A percentile compares a stretch with the other conserved stretches of the same genome.
Evolutionary conservation across 495 filamentous ascomycete genomes (phyloP).

Genomic region (Daldinia concentrica): DNA sequence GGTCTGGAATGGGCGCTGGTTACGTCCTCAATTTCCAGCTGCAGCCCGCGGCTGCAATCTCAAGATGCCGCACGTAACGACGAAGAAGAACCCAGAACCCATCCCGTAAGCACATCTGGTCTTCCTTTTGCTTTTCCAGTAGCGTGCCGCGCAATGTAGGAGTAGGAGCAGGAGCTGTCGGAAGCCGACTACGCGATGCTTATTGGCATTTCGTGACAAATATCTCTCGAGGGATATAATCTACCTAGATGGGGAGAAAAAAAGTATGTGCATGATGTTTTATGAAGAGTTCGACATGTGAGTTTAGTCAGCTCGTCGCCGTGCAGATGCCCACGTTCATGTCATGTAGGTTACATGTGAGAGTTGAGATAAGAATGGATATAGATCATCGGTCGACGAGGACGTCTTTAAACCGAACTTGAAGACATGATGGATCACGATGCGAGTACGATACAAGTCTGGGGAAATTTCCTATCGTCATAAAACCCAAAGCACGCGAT

Average conservation of each 20-base stretch:
- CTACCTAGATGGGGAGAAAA: neutral
- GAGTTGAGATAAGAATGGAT: conserved; percentile 39
- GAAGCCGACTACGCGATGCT: conserved; percentile 22
- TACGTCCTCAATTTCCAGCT: conserved; percentile 42
- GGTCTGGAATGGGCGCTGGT: conserved; percentile 38
- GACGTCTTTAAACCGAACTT: conserved; percentile 32
- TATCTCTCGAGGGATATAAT: conserved; percentile 23
- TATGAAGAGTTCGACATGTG: conserved; percentile 19
- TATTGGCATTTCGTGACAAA: conserved; percentile 32
- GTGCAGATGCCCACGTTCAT: conserved; percentile 38
- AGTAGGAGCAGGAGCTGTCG: neutral
- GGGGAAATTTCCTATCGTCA: conserved; percentile 36
- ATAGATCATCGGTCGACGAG: conserved; percentile 14
- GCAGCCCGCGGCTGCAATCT: conserved; percentile 43
- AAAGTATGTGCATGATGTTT: neutral
- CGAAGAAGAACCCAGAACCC: conserved; percentile 14
- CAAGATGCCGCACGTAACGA: conserved; percentile 43
- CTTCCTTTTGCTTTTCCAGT: conserved; percentile 5
- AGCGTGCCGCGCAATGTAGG: conserved; percentile 15
- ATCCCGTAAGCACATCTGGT: conserved; percentile 20
- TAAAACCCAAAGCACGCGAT: conserved; percentile 36
- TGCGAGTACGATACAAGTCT: conserved; percentile 41
- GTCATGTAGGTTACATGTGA: conserved; percentile 27
- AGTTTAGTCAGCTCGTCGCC: conserved; percentile 39
- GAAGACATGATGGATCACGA: conserved; percentile 33